Evolutionary conservation across 225 moss, liverwort and hornwort species (phyloP).

Genomic region (Asterella californica): DNA sequence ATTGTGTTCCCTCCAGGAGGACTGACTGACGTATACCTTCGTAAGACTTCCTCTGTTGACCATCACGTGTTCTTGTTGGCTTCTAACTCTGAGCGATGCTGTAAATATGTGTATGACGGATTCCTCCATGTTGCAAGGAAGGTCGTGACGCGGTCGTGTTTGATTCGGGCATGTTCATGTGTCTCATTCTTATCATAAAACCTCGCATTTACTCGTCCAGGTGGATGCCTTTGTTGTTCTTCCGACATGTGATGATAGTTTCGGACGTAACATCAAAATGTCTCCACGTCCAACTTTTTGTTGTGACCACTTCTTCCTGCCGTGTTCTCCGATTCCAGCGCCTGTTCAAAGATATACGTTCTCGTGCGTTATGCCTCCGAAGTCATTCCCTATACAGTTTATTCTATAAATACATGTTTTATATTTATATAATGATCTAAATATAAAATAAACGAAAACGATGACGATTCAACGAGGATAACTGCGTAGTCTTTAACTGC

Average conservation of each 20-base stretch:
- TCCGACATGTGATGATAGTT: background rate
- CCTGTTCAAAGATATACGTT: background rate
- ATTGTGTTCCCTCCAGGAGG: background rate
- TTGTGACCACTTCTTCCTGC: background rate
- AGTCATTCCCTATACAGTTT: background rate
- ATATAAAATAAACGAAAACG: no score
- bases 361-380: background rate
- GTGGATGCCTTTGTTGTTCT: no score
- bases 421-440: no score
- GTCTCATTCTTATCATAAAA: background rate
- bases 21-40: background rate
- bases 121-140: background rate
- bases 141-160: background rate
- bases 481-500: no score
- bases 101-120: background rate
- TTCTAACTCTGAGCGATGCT: background rate
- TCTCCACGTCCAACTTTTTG: background rate
- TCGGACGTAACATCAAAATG: no score
- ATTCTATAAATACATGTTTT: no score
- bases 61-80: slow-evolving; percentile 1
- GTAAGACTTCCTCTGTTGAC: background rate
- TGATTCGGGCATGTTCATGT: background rate
- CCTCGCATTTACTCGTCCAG: background rate
- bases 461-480: no score
- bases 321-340: background rate